Evolutionary conservation across 495 filamentous ascomycete species (phyloP).

Genomic region (Tuber aestivum): DNA sequence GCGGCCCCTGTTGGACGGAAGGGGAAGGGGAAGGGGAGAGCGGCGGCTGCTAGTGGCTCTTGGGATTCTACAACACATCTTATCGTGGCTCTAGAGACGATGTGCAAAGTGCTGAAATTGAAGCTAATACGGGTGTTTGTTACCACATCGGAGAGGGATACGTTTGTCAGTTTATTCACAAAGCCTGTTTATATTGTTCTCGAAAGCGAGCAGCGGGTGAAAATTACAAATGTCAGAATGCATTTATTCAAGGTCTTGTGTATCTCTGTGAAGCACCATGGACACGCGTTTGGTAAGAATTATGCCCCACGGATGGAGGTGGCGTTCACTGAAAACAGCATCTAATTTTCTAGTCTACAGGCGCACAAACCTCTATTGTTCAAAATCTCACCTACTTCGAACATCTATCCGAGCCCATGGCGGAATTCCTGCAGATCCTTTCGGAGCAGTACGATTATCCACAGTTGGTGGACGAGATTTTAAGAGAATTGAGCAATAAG

Average conservation of each 20-base stretch:
- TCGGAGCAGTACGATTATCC: constrained; percentile 97
- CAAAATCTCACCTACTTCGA: constrained; percentile 98
- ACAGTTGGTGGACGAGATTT: constrained; percentile 86
- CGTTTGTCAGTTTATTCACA: constrained; percentile 86
- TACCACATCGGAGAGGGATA: constrained; percentile 94
- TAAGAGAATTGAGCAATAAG: constrained; percentile 90
- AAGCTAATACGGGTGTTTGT: constrained; percentile 88
- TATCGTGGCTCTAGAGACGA: constrained; percentile 78
- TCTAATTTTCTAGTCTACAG: constrained; percentile 47
- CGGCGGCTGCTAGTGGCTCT: constrained; percentile 45
- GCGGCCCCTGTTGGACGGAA: constrained; percentile 50
- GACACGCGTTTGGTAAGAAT: constrained; percentile 81
- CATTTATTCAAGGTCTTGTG: constrained; percentile 95
- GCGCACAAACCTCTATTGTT: constrained; percentile 94
- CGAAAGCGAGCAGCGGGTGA: constrained; percentile 88
- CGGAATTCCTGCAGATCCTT: constrained; percentile 93
- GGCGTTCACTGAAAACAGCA: not conserved
- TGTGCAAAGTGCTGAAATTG: constrained; percentile 92
- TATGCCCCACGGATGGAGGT: not conserved
- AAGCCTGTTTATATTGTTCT: constrained; percentile 89
- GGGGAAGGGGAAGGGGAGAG: constrained; percentile 70
- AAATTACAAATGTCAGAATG: constrained; percentile 87
- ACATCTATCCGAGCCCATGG: constrained; percentile 96
- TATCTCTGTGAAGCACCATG: constrained; percentile 95
- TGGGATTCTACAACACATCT: constrained; percentile 89